These are phyloP conservation scores for Jacaranda copaia DNA, from an alignment of 257 asterid genomes.

Conservation along the genomic window DNA sequence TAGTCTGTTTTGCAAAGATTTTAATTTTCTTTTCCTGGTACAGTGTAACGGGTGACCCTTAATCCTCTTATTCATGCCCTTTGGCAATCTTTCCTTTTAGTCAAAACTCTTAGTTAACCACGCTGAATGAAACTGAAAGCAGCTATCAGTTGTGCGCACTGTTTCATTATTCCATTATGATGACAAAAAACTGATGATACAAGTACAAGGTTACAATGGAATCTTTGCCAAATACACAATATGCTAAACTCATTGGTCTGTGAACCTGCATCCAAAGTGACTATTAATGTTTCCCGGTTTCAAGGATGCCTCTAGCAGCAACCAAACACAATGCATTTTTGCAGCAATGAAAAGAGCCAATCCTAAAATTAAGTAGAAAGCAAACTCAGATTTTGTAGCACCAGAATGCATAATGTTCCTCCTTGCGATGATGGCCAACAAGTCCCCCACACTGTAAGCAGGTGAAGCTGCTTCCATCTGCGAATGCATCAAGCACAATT, in stretches of 20 bases:
- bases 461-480: constrained; percentile 87
- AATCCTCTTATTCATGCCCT: no score
- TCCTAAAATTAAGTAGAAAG: background rate
- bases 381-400: constrained; percentile 65
- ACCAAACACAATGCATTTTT: no score
- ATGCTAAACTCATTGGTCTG: background rate
- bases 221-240: background rate
- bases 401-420: constrained; percentile 86
- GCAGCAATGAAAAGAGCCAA: background rate
- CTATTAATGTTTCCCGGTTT: background rate
- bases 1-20: background rate
- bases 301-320: no score
- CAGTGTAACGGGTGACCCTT: no score
- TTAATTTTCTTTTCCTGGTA: no score
- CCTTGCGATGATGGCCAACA: constrained; percentile 78
- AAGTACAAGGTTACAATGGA: background rate
- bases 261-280: background rate
- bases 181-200: no score
- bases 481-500: constrained; percentile 57
- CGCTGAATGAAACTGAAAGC: no score
- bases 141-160: no score
- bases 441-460: constrained; percentile 93
- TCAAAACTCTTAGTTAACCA: background rate
- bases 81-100: no score
- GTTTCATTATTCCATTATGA: no score